These are phyloP conservation scores for Leccinum pachyderme DNA, from an alignment of 1,284 basidiomycete genomes.

Conservation along the genomic window DNA sequence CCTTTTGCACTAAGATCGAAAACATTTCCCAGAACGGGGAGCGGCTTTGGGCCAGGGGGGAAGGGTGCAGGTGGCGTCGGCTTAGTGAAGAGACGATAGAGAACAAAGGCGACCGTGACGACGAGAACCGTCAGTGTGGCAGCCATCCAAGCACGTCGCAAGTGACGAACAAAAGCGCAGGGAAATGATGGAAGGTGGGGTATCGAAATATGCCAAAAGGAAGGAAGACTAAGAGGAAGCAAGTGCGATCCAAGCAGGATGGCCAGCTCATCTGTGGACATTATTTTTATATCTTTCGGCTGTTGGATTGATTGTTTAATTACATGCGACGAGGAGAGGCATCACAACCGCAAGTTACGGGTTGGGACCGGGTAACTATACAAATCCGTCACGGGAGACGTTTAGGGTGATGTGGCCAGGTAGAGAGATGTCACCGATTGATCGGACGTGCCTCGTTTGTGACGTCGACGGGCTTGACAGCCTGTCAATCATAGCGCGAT, in stretches of 20 bases:
- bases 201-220: conserved; percentile 20
- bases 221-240: conserved; percentile 21
- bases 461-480: background rate
- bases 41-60: conserved; percentile 67
- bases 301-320: background rate
- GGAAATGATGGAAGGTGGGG: background rate
- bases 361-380: background rate
- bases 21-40: conserved; percentile 64
- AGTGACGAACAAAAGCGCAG: background rate
- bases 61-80: conserved; percentile 24
- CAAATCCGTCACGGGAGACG: background rate
- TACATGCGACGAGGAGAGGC: background rate
- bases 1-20: conserved; percentile 56
- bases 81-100: conserved; percentile 17
- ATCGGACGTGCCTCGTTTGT: background rate
- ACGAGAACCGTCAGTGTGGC: conserved; percentile 16
- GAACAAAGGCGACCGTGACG: conserved; percentile 14
- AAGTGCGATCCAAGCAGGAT: background rate
- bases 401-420: background rate
- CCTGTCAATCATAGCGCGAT: background rate
- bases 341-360: background rate
- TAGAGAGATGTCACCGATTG: background rate
- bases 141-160: conserved; percentile 18
- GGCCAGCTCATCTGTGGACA: background rate
- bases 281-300: background rate